phyloP scores from a whole-genome alignment of 768 basidiomycete genomes.

The Amanita molliuscula region DNA sequence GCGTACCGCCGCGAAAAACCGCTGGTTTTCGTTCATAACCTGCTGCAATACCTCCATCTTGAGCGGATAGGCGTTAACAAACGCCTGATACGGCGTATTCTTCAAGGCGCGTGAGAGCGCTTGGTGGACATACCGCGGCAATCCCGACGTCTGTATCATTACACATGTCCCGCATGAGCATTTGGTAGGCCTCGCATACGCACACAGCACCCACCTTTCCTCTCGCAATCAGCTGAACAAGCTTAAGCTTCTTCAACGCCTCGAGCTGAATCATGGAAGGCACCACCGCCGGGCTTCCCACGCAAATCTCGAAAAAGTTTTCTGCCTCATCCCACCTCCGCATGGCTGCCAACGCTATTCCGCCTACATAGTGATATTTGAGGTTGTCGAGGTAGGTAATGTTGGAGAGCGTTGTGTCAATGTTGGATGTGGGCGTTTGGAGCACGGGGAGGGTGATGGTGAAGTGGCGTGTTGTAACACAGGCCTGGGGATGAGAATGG shows the following conservation, averaged over 20 bases:
- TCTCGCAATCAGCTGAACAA: constrained; percentile 69
- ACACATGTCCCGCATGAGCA: not conserved
- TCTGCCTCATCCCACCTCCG: constrained; percentile 61
- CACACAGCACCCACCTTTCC: constrained; percentile 47
- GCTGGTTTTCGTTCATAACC: constrained; percentile 45
- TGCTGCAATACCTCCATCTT: constrained; percentile 32
- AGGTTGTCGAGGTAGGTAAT: constrained; percentile 73
- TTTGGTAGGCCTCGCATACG: too few relatives aligned
- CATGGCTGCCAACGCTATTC: constrained; percentile 54
- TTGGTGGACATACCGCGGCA: constrained; percentile 69
- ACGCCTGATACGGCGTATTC: constrained; percentile 49
- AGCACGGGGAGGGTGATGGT: constrained; percentile 52
- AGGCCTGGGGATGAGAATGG: constrained; percentile 31
- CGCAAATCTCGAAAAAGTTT: constrained; percentile 74
- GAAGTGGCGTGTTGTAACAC: constrained; percentile 45
- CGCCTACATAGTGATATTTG: constrained; percentile 78
- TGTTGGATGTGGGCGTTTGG: constrained; percentile 47
- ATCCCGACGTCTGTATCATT: constrained; percentile 26
- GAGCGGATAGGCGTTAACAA: constrained; percentile 60
- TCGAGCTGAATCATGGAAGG: constrained; percentile 72
- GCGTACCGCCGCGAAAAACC: constrained; percentile 43
- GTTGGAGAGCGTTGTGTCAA: constrained; percentile 52
- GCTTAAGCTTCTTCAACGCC: constrained; percentile 72
- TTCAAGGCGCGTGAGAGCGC: constrained; percentile 53
- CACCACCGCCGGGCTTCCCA: constrained; percentile 45